Base-by-base conservation (phyloP, 2,329 filamentous ascomycete genomes). In the Fusarium oligoseptatum region DNA sequence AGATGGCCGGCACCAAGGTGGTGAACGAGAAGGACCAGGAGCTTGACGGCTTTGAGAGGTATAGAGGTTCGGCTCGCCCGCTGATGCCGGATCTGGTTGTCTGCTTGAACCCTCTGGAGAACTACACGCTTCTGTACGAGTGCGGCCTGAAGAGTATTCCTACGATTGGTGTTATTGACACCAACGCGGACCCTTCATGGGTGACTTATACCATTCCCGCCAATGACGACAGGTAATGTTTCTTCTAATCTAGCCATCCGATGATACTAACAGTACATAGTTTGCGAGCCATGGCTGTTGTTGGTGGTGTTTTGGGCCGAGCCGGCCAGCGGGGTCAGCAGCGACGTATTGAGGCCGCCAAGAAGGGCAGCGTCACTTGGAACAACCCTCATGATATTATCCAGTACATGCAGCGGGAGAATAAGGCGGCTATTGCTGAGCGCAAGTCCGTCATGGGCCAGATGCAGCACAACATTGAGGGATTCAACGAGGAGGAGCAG, bases 151-250 rank as follows among this genome's bases (percentile, higher is more conserved):
- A 94, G 81, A 94, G 93, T 80, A 94, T 99, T 67, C 97, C 97
- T 1, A 98, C 97, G 0, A 97, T 99, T 79, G 97, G 96, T 56
- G 88, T 99, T 67, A 93, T 98, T 76, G 97, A 99, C 83, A 98
- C 97, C 1, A 94, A 99, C 83, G 92, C 92, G 3, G 94, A 98
- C 83, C 94, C 97, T 1, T 94, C 94, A 0, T 96, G 94, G 91
- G 95, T 98, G 60, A 98, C 97, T 5, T 99, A 99, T 81, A 94
- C 94, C 15, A 98, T 99, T 77, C 97, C 97, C 2, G 95, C 95
- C 60, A 99, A 99, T 82, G 97, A 99, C 81, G 97, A 99, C 87
- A 95, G 92, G 93, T 94, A 82, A 80, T 87, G 82, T 55, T 41
- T 6, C 15, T 22, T 36, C 17, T 11, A 39, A 8, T 45, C 27